Evolutionary conservation across 2,329 filamentous ascomycete species (phyloP).

Genomic region (Sporothrix inflata): DNA sequence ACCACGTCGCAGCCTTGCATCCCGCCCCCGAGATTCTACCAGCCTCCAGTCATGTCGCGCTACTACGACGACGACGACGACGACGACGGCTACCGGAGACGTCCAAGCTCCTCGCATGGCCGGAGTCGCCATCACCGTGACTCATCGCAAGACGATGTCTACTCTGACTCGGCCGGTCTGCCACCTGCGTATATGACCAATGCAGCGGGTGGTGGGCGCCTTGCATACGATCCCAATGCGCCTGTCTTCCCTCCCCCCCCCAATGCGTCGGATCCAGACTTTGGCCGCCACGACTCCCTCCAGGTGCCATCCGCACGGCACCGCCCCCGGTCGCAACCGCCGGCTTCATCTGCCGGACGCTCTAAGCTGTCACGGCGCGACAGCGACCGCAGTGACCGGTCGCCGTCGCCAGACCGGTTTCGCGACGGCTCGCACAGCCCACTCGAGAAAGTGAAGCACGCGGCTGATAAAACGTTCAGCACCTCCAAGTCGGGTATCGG

Average conservation of each 20-base stretch:
- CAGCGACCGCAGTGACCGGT: slow-evolving; percentile 17
- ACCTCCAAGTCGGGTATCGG: slow-evolving; percentile 54
- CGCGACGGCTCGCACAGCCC: slow-evolving; percentile 39
- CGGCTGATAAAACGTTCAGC: slow-evolving; percentile 53
- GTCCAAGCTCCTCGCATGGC: slow-evolving; percentile 30
- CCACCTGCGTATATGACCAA: slow-evolving; percentile 28
- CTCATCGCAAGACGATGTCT: slow-evolving; percentile 6
- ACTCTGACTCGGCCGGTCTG: slow-evolving; percentile 3
- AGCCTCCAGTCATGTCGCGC: slow-evolving; percentile 35
- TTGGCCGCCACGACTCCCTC: slow-evolving; percentile 33
- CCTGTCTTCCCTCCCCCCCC: slow-evolving; percentile 33
- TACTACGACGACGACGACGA: slow-evolving; percentile 43
- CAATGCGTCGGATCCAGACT: slow-evolving; percentile 26
- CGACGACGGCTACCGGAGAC: slow-evolving; percentile 38
- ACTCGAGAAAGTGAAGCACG: slow-evolving; percentile 46
- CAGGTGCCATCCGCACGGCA: slow-evolving; percentile 36
- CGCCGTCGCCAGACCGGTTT: slow-evolving; percentile 27
- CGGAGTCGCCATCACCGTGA: slow-evolving; percentile 21
- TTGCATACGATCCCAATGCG: slow-evolving; percentile 50
- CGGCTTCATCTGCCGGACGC: slow-evolving; percentile 27
- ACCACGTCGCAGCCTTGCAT: neutral
- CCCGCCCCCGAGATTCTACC: neutral
- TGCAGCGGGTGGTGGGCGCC: neutral
- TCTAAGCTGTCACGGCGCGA: slow-evolving; percentile 23
- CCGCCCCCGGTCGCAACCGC: slow-evolving; percentile 39